Percentiles rank a stretch among this genome's conserved stretches.
Evolutionary conservation across 164 flowering plant genomes (phyloP).

Genomic region (Tetracentron sinense): DNA sequence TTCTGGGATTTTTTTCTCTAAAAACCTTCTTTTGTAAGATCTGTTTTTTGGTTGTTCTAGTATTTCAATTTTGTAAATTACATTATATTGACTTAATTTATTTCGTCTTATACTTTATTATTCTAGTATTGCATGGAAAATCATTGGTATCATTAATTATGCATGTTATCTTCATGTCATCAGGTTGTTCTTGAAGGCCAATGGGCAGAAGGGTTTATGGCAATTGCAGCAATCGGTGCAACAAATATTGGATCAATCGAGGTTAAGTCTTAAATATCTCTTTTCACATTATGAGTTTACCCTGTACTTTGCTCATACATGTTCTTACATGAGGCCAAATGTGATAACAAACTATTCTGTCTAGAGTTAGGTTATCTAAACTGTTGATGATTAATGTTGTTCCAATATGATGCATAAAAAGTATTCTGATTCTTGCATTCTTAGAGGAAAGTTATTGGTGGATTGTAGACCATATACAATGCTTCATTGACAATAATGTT

Average conservation of each 20-base stretch:
- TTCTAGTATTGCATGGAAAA: too few relatives aligned
- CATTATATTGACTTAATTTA: not conserved
- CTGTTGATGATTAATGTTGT: too few relatives aligned
- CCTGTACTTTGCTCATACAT: not conserved
- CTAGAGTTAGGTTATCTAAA: too few relatives aligned
- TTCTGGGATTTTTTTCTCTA: too few relatives aligned
- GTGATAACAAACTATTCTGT: not conserved
- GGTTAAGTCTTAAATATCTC: slow-evolving; percentile 32
- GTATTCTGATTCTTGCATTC: too few relatives aligned
- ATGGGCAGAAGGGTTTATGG: slow-evolving; percentile 89
- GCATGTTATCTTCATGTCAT: slow-evolving; percentile 4
- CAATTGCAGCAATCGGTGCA: slow-evolving; percentile 92
- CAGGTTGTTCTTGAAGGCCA: slow-evolving; percentile 96
- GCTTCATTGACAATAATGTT: too few relatives aligned
- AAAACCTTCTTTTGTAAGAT: too few relatives aligned
- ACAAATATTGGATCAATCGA: slow-evolving; percentile 93
- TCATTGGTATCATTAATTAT: not conserved
- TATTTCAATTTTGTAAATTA: too few relatives aligned
- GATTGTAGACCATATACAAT: too few relatives aligned
- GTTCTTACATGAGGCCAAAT: not conserved
- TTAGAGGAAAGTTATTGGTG: too few relatives aligned
- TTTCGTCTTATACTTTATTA: not conserved
- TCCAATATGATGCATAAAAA: too few relatives aligned
- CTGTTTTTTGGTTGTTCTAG: too few relatives aligned
- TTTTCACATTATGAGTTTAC: not conserved